Base-by-base conservation (phyloP, 495 filamentous ascomycete species). In the Annulohypoxylon nitens region DNA sequence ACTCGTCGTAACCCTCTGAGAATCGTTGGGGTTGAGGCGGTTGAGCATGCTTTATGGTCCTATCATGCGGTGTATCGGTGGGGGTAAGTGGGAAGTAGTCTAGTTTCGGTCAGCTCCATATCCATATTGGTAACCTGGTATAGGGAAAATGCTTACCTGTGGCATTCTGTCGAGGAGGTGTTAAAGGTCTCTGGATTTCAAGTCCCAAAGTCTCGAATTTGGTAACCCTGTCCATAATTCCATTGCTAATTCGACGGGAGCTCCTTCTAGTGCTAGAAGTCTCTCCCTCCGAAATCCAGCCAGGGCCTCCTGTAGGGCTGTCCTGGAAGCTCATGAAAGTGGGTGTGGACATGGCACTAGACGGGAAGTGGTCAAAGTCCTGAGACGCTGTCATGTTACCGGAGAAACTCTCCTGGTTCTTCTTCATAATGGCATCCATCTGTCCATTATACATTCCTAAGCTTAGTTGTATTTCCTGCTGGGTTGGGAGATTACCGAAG, bases 81-180 rank as follows among this genome's bases (percentile, higher is more conserved):
- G 86, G 85, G 2, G 84, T 87, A 33, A 80, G 81, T 43, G 85
- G 85, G 63, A 83, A 84, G 61, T 80, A 85, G 50, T 76, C 86
- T 88, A 58, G 34, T 23, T 34, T 18, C 36, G 50, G 41, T 61
- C 47, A 58, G 57, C 20, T 43, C 60, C n/a, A 47, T 23, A 26
- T n/a, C 11, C 10, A 30, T 16, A 8, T 39, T 41, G 30, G 30
- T 30, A 6, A 6, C 5, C 43, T 33, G 23, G 64, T 12, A 39
- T 18, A 45, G 16, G 18, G 25, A 55, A 20, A n/a, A 7, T 53
- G 76, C 87, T 81, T 83, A 91, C 90, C 82, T 60, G 75, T 76
- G 61, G 77, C 82, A 78, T 84, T 85, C 74, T 89, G 88, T 47
- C 80, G 84, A 70, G 82, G 83, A 71, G 88, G 91, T 33, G 89